phyloP scores from a whole-genome alignment of 1,139 yeast species.

The Geotrichum reessii region DNA sequence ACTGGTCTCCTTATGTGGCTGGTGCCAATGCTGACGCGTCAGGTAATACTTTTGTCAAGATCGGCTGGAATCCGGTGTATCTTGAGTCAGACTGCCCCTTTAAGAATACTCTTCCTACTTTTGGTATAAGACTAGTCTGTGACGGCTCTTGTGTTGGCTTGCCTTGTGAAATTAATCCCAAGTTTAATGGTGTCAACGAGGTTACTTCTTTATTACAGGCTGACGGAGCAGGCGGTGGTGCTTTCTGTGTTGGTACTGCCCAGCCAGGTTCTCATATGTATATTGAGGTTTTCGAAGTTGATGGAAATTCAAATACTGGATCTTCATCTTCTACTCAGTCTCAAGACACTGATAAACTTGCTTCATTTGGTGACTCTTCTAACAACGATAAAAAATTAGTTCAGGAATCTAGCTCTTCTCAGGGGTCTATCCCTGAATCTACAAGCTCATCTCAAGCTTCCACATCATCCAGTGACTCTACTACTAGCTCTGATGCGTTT shows the following conservation, averaged over 20 bases:
- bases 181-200: slow-evolving; percentile 50
- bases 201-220: slow-evolving; percentile 39
- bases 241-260: slow-evolving; percentile 80
- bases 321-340: not conserved
- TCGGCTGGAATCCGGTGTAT: slow-evolving; percentile 89
- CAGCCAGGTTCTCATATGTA: slow-evolving; percentile 55
- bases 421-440: not conserved
- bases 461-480: slow-evolving; percentile 8
- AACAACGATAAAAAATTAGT: not conserved
- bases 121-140: slow-evolving; percentile 71
- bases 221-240: slow-evolving; percentile 59
- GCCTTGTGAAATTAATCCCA: slow-evolving; percentile 75
- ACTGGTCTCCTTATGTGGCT: slow-evolving; percentile 91
- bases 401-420: slow-evolving; percentile 1
- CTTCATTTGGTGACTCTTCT: slow-evolving; percentile 1
- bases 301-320: slow-evolving; percentile 16
- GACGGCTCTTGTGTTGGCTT: slow-evolving; percentile 67
- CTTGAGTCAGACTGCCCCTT: slow-evolving; percentile 54
- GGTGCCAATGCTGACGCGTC: slow-evolving; percentile 72
- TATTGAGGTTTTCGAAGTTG: slow-evolving; percentile 59
- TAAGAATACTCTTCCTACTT: slow-evolving; percentile 51
- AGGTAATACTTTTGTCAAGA: slow-evolving; percentile 70
- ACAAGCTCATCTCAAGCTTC: slow-evolving; percentile 4
- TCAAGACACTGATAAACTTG: not conserved
- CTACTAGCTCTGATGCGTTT: slow-evolving; percentile 2